These are phyloP conservation scores for Pythium vanterpoolii DNA, from an alignment of 352 stramenopile genomes.

Conservation along the genomic window DNA sequence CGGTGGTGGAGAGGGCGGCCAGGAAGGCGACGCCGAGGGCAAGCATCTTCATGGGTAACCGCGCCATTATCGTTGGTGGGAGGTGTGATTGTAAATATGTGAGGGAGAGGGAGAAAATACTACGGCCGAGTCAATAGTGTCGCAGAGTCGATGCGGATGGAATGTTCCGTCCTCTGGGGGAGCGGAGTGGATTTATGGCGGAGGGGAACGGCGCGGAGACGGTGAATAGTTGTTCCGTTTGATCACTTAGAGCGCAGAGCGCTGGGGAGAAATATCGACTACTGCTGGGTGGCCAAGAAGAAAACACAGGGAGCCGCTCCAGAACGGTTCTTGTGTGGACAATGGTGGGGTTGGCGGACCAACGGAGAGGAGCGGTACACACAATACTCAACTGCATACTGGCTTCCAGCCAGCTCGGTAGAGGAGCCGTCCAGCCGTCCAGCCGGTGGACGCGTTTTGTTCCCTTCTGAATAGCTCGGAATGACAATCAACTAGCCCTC, in stretches of 20 bases:
- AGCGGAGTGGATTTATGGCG: neutral
- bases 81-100: no score
- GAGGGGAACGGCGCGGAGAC: neutral
- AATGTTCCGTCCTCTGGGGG: slow-evolving; percentile 3
- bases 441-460: neutral
- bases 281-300: neutral
- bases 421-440: neutral
- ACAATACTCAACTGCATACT: neutral
- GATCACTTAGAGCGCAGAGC: no score
- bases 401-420: slow-evolving; percentile 12
- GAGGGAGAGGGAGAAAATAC: neutral
- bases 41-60: slow-evolving; percentile 10
- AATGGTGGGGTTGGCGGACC: neutral
- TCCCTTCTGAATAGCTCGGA: slow-evolving; percentile 2
- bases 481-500: neutral
- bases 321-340: slow-evolving; percentile 2
- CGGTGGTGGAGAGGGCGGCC: slow-evolving; percentile 4
- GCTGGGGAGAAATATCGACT: no score
- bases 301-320: no score
- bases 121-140: neutral
- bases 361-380: neutral
- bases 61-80: slow-evolving; percentile 14
- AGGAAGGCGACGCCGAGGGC: slow-evolving; percentile 3
- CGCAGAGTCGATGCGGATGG: neutral
- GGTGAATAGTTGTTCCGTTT: no score